phyloP scores from a whole-genome alignment of 2,329 filamentous ascomycete species.

The Calonectria leucothoes region DNA sequence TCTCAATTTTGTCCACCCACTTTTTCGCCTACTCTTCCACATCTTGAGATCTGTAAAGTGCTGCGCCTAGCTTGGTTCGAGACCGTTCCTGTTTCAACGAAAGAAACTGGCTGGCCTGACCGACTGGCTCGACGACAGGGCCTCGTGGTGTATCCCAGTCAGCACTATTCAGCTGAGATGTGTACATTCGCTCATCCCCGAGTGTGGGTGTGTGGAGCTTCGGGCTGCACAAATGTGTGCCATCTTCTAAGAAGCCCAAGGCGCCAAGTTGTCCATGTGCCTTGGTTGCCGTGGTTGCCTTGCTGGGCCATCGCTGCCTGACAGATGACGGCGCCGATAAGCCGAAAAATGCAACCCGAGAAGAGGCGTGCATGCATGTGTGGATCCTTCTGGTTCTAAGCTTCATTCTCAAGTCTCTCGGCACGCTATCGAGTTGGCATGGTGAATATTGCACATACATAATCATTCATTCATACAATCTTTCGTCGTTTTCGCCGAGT shows the following conservation, averaged over 20 bases:
- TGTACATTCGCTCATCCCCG: not conserved
- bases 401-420: not conserved
- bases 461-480: not conserved
- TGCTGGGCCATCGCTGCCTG: not conserved
- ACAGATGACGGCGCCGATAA: not conserved
- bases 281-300: not conserved
- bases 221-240: not conserved
- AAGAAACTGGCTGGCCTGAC: no score
- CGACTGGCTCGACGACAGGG: no score
- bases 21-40: no score
- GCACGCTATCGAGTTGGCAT: not conserved
- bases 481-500: no score
- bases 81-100: no score
- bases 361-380: not conserved
- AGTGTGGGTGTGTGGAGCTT: not conserved
- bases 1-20: not conserved
- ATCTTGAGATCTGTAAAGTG: not conserved
- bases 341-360: not conserved
- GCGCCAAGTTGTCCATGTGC: not conserved
- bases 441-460: not conserved
- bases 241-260: not conserved
- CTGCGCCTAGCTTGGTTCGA: not conserved
- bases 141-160: no score
- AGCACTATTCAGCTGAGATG: no score
- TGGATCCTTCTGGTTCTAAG: not conserved